Base-by-base conservation (phyloP, 75 land plant genomes). In the Picea glauca region DNA sequence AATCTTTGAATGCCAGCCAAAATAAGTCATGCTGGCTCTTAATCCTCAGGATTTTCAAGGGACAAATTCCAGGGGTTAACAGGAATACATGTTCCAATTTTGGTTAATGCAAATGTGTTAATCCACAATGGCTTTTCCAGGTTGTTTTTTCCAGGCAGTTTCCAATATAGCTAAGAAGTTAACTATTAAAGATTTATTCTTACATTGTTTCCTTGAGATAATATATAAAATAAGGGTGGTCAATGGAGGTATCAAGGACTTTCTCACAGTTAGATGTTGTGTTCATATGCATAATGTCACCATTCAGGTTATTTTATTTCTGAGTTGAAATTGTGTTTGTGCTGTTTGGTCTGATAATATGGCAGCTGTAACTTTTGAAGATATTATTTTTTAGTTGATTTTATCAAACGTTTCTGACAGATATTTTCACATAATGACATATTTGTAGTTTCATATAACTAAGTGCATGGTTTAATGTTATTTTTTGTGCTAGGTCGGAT, bases 401-500 rank as follows among this genome's bases (percentile, higher is more conserved):
- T 43, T n/a, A 43, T 12, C 11, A 38, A 20, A 13, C 1, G 5
- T 70, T 40, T 70, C 23, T 43, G 74, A 43, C 18, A n/a, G 13
- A 43, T 43, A 5, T 3, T 43, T 70, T 40, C 11, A 35, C 7
- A 40, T 8, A 7, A 70, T 70, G 5, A 43, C 43, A 70, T 70
- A 20, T 70, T 40, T 70, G 18, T 70, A 40, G 50, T 18, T 7
- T 32, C 11, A 40, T 38, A 8, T 35, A 70, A 7, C 13, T 40
- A 33, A 40, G 40, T 70, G 54, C 50, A 20, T 2, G 35, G 14
- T 43, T 70, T 43, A 70, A 8, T 70, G 74, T 20, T 40, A 70
- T 43, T 43, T 70, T 9, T 20, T 70, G 50, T 56, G 57, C 82
- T 23, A 96, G 99, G 99, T 57, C 87, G 99, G 31, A 94, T 96